Evolutionary conservation across 306 rosid species (phyloP).

Genomic region (Prunus mume): DNA sequence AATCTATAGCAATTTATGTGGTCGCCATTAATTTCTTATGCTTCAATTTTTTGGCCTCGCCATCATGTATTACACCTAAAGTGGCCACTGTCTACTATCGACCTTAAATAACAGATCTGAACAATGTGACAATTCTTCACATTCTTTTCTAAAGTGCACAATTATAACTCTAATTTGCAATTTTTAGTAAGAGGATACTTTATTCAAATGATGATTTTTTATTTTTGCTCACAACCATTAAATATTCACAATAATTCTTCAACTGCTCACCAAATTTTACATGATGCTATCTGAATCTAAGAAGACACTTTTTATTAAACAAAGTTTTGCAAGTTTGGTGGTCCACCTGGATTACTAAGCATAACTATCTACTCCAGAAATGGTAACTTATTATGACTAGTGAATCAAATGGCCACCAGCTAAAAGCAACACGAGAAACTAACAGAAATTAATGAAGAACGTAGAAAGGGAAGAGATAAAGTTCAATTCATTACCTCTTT

Average conservation of each 20-base stretch:
- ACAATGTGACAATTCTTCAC: not conserved
- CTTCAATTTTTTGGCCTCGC: not conserved
- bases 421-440: not conserved
- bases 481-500: slow-evolving; percentile 60
- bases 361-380: not conserved
- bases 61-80: not conserved
- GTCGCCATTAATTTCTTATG: not conserved
- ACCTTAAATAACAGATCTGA: slow-evolving; percentile 5
- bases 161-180: not conserved
- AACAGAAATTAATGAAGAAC: not conserved
- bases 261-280: not conserved
- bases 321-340: slow-evolving; percentile 11
- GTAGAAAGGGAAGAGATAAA: not conserved
- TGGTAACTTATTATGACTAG: not conserved
- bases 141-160: not conserved
- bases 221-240: not conserved
- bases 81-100: not conserved
- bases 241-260: not conserved
- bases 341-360: slow-evolving; percentile 9
- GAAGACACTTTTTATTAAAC: slow-evolving; percentile 7
- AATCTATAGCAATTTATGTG: slow-evolving; percentile 7
- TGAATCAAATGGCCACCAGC: not conserved
- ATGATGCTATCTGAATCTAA: not conserved
- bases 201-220: not conserved
- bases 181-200: not conserved